Base-by-base conservation (phyloP, 345 rosid genomes). In the Populus davidiana region DNA sequence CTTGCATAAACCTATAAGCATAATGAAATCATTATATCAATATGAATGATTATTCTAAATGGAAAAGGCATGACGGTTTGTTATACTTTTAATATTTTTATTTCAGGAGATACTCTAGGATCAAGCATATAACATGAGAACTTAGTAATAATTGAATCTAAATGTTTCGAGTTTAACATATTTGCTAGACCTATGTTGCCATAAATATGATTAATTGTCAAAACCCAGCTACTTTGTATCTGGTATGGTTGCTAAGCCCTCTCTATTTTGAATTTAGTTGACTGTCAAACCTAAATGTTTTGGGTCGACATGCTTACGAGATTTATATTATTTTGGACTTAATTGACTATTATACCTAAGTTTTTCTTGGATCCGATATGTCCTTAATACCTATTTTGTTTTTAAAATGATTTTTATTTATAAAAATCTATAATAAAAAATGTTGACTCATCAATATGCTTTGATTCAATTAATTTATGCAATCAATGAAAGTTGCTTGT, bases 21-120 rank as follows among this genome's bases (percentile, higher is more conserved):
- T 33, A 33, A 33, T 0, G 4, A 33, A 33, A 33, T 33, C 0
- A 33, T 33, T 33, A 0, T 0, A 33, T 4, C 5, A 33, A 33
- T 4, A 33, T 33, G 5, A 4, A 33, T 33, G 0, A 4, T 33
- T 33, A 33, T 33, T 33, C 5, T 33, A 33, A 5, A 33, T 33
- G 0, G 1, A 0, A 0, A 0, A 33, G 5, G 0, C 5, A 33
- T 33, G 0, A 33, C 0, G 1, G 1, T 33, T 33, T 33, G 36
- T 4, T 0, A 33, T 33, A 4, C 5, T 5, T 33, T 33, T 0
- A 33, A 33, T 4, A 33, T 5, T 33, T 31, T 33, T 33, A 33
- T 33, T 33, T 33, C 4, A 33, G 5, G 0, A 0, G 0, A 33
- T 33, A 33, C 0, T 33, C 5, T 4, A 33, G 5, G 1, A 33